Evolutionary conservation across 331 rosid species (phyloP), one percentile per base, ranked within the genome.

Genomic region (Acacia concinna): DNA sequence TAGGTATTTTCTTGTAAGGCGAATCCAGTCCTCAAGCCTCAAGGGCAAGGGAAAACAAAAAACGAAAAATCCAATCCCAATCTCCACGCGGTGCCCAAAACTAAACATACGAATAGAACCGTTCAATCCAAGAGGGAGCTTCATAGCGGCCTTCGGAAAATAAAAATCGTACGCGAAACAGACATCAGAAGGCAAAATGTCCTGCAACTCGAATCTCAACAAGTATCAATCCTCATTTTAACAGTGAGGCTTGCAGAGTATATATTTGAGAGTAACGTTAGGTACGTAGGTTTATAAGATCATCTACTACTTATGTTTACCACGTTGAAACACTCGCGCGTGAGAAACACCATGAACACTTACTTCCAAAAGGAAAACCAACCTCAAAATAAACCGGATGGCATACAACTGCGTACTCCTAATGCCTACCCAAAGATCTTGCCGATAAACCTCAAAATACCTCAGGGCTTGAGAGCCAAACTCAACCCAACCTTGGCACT

Each of bases 381-480:
- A 86, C 84, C 79, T 60, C 74, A 77, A 75, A 68, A 74, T 49
- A 51, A 72, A 74, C 68, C 44, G 60, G 85, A 75, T 80, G 40
- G 73, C 81, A 40, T 74, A 83, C 78, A 54, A 76, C 83, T 86
- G 79, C 54, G 83, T 8, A 79, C 66, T 80, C 87, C 86, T 81
- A 78, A 68, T 27, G 59, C 81, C 89, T 87, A 82, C 75, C 84
- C 79, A 71, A 64, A 60, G 79, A 78, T 82, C 81, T 84, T 63
- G 81, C 78, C 81, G 81, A 18, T 34, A 66, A 35, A 79, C 74
- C 80, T 73, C 76, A 76, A 80, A 77, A 79, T 21, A 65, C 82
- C 82, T 87, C 84, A 95, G 81, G 98, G 99, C 89, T 95, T 93
- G 86, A 95, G 97, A 70, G 88, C 99, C 87, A 95, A 87, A 73